phyloP scores from a whole-genome alignment of 2,329 filamentous ascomycete species.

The Colletotrichum sp. region DNA sequence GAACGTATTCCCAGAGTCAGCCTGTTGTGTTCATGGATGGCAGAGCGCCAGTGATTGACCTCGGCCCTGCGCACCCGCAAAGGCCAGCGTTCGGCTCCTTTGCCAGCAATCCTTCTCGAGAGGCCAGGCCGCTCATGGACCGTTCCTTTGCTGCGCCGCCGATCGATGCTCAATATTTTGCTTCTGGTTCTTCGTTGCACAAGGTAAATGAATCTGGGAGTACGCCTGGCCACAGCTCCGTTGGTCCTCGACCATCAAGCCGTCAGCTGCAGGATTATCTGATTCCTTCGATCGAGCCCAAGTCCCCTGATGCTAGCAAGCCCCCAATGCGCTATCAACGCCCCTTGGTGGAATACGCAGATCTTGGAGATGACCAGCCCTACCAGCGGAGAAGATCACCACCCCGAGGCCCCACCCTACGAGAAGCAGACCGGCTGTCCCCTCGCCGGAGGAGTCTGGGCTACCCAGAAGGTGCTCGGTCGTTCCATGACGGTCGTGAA shows the following conservation, averaged over 20 bases:
- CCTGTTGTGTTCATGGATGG: not conserved
- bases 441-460: not conserved
- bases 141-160: not conserved
- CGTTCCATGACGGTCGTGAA: not conserved
- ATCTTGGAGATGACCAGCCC: not conserved
- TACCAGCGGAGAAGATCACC: not conserved
- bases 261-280: conserved; percentile 45
- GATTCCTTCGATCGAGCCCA: conserved; percentile 51
- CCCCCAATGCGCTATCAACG: not conserved
- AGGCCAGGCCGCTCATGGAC: conserved; percentile 18
- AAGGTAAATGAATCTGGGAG: conserved; percentile 31
- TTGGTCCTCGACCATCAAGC: conserved; percentile 24
- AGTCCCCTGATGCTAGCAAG: conserved; percentile 35
- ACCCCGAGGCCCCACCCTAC: not conserved
- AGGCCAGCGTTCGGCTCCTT: conserved; percentile 5
- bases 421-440: not conserved
- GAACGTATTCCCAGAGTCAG: not conserved
- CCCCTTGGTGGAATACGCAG: conserved; percentile 7
- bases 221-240: conserved; percentile 21
- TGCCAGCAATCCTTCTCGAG: conserved; percentile 22
- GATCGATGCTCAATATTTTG: conserved; percentile 7
- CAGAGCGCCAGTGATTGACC: conserved; percentile 3
- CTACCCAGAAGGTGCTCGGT: not conserved
- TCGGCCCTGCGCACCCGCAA: conserved; percentile 22
- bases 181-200: not conserved